Conservation (phyloP, 2,329 filamentous ascomycete species). For the Coniella lustricola region DNA sequence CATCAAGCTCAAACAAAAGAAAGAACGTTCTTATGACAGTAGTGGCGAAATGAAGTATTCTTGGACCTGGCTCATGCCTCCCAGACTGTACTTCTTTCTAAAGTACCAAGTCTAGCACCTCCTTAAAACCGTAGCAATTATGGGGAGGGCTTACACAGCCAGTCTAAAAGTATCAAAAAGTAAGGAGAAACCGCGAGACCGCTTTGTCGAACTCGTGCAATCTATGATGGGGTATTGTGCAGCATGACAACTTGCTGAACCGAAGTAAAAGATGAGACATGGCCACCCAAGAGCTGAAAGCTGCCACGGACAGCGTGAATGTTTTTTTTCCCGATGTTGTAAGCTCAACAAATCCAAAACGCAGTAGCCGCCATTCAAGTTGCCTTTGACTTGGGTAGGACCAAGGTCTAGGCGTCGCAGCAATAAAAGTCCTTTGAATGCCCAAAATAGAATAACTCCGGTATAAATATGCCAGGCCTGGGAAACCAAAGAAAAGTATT, state of each 20-base stretch:
- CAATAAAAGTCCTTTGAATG: slow-evolving; percentile 10
- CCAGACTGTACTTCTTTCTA: no score
- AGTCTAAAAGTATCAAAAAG: not conserved
- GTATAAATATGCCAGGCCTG: slow-evolving; percentile 12
- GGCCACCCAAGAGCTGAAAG: not conserved
- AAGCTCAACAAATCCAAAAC: slow-evolving; percentile 15
- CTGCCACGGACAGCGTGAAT: slow-evolving; percentile 2
- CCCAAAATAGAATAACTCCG: slow-evolving; percentile 12
- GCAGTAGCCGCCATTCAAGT: slow-evolving; percentile 10
- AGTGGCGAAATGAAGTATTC: no score
- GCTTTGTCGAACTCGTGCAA: slow-evolving; percentile 10
- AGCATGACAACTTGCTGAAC: slow-evolving; percentile 13
- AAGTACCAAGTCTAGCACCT: no score
- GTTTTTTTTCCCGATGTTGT: slow-evolving; percentile 1
- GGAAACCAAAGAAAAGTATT: slow-evolving; percentile 2
- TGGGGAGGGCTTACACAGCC: no score
- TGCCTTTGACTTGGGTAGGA: slow-evolving; percentile 6
- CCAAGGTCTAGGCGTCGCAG: slow-evolving; percentile 8
- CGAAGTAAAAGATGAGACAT: slow-evolving; percentile 6
- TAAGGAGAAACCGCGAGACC: not conserved
- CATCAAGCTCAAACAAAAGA: not conserved
- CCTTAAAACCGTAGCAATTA: no score
- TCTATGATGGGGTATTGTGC: slow-evolving; percentile 18
- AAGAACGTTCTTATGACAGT: not conserved
- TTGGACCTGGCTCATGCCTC: no score